Conservation (phyloP, 768 basidiomycete genomes). For the Mycena vulgaris region DNA sequence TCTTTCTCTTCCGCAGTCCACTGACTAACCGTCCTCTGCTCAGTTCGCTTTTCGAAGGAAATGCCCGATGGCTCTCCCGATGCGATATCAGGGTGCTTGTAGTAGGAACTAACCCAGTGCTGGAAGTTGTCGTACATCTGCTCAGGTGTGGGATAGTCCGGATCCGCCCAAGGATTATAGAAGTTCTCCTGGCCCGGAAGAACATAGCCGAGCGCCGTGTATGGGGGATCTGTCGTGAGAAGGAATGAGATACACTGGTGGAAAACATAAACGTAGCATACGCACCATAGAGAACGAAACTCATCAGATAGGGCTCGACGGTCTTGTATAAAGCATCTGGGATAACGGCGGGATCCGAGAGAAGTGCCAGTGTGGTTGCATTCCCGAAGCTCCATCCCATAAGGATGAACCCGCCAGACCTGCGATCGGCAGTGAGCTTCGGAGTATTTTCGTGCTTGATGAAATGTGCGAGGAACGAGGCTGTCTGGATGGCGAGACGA, state of each 20-base stretch:
- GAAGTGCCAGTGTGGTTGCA: conserved; percentile 47
- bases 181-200: conserved; percentile 38
- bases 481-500: conserved; percentile 36
- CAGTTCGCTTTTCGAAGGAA: conserved; percentile 16
- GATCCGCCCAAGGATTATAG: conserved; percentile 44
- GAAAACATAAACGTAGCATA: too few species aligned
- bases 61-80: conserved; percentile 15
- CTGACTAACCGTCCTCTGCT: background rate
- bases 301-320: conserved; percentile 49
- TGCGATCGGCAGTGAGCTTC: conserved; percentile 24
- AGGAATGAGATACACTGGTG: background rate
- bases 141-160: conserved; percentile 42
- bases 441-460: conserved; percentile 39
- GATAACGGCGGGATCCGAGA: conserved; percentile 45
- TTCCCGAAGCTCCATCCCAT: conserved; percentile 59
- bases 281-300: conserved; percentile 53
- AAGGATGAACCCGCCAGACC: conserved; percentile 52
- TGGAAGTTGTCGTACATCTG: conserved; percentile 43
- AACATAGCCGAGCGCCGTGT: conserved; percentile 44
- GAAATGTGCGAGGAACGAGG: conserved; percentile 38
- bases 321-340: conserved; percentile 37
- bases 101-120: conserved; percentile 50
- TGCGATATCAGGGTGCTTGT: conserved; percentile 40
- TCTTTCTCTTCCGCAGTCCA: conserved; percentile 26
- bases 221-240: conserved; percentile 50